phyloP scores from a whole-genome alignment of 306 rosid genomes.

The Ochetophila trinervis region DNA sequence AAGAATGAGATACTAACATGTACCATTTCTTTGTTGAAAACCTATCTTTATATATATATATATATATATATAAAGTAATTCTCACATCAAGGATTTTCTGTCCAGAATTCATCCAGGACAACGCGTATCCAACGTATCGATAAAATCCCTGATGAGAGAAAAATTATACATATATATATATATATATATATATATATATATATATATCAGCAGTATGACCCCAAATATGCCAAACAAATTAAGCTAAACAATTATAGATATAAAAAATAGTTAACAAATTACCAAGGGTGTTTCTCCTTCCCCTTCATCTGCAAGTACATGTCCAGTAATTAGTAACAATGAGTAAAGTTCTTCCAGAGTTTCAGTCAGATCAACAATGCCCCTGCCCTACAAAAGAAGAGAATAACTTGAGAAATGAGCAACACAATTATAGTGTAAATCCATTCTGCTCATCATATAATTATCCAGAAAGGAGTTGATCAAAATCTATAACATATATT shows the following conservation, averaged over 20 bases:
- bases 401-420: slow-evolving; percentile 34
- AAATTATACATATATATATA: too few species aligned
- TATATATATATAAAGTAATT: too few species aligned
- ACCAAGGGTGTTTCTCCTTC: slow-evolving; percentile 94
- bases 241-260: background rate
- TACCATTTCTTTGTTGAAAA: background rate
- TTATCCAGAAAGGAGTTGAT: background rate
- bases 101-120: too few species aligned
- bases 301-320: slow-evolving; percentile 91
- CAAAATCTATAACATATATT: background rate
- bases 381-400: slow-evolving; percentile 71
- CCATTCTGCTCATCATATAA: background rate
- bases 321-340: slow-evolving; percentile 78
- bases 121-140: too few species aligned
- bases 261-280: slow-evolving; percentile 25
- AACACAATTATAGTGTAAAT: background rate
- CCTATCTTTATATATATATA: background rate
- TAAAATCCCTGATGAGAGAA: too few species aligned
- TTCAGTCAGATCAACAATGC: slow-evolving; percentile 69
- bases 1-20: background rate
- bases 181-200: background rate
- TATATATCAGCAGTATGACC: too few species aligned
- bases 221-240: background rate
- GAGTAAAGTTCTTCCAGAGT: slow-evolving; percentile 92
- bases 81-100: too few species aligned